Evolutionary conservation across 2,329 filamentous ascomycete species (phyloP).

Genomic region (Diaporthe velutina): DNA sequence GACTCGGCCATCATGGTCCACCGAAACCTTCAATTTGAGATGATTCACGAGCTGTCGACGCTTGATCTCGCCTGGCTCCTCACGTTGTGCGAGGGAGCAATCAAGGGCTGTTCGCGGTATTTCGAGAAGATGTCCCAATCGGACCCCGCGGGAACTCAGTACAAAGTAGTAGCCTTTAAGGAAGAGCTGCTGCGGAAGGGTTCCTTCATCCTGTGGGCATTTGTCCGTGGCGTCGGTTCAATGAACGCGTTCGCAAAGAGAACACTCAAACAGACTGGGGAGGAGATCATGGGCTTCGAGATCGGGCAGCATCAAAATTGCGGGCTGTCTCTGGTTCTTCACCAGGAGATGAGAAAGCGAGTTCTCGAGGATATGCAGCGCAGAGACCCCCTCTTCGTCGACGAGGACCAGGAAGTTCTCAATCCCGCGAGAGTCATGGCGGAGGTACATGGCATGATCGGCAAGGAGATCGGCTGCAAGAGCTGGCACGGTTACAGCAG

Average conservation of each 20-base stretch:
- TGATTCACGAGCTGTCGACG: not conserved
- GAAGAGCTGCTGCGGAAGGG: slow-evolving; percentile 36
- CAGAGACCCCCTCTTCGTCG: not conserved
- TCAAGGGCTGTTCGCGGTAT: slow-evolving; percentile 27
- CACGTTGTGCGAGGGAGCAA: slow-evolving; percentile 22
- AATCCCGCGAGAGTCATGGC: not conserved
- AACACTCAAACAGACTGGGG: not conserved
- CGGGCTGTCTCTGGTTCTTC: slow-evolving; percentile 30
- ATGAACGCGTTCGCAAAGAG: slow-evolving; percentile 4
- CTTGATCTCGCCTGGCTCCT: slow-evolving; percentile 29
- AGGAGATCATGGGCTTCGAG: slow-evolving; percentile 34
- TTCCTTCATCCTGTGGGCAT: slow-evolving; percentile 35
- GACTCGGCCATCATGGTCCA: not conserved
- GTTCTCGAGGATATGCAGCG: not conserved
- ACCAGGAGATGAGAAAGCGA: slow-evolving; percentile 32
- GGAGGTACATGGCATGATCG: slow-evolving; percentile 28
- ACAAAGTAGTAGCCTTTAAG: slow-evolving; percentile 36
- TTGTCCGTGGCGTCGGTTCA: slow-evolving; percentile 25
- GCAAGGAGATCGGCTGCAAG: slow-evolving; percentile 29
- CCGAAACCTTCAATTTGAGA: slow-evolving; percentile 1
- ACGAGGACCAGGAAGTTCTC: not conserved
- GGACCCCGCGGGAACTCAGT: slow-evolving; percentile 28
- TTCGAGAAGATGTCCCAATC: slow-evolving; percentile 4
- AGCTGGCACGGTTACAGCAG: slow-evolving; percentile 33
- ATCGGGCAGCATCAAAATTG: not conserved